These are phyloP conservation scores for Groenewaldozyma sp. DNA, from an alignment of 1,139 yeast genomes.

Conservation along the genomic window DNA sequence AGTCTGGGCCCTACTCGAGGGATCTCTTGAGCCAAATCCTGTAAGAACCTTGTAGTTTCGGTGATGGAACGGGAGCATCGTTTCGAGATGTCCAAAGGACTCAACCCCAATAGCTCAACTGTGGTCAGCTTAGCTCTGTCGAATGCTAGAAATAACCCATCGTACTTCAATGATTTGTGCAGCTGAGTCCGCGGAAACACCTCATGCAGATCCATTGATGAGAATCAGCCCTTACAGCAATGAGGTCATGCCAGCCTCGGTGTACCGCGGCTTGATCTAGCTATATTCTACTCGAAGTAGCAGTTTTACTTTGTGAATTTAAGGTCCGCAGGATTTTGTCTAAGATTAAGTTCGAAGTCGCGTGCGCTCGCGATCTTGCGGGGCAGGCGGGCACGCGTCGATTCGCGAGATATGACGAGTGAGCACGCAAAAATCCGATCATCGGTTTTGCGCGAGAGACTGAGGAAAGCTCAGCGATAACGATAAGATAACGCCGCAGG, in stretches of 20 bases:
- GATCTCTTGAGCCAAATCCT: constrained; percentile 12
- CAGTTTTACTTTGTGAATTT: no score
- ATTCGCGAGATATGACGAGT: no score
- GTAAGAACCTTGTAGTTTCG: constrained; percentile 39
- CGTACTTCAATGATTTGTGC: constrained; percentile 21
- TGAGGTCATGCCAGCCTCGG: not conserved
- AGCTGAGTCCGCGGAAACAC: constrained; percentile 12
- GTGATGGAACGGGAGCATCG: constrained; percentile 39
- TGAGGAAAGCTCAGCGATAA: no score
- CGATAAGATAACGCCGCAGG: no score
- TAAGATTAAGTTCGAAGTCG: no score
- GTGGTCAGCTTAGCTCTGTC: constrained; percentile 28
- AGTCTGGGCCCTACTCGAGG: not conserved
- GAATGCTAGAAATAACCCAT: constrained; percentile 20
- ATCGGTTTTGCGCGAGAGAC: no score
- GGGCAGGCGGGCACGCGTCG: no score
- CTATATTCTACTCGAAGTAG: no score
- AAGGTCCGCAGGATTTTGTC: no score
- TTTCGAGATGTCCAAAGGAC: constrained; percentile 35
- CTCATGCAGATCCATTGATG: constrained; percentile 13
- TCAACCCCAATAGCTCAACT: constrained; percentile 35
- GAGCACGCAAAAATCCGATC: no score
- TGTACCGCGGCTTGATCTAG: no score
- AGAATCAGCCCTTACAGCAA: not conserved
- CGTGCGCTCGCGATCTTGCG: no score